Conservation (phyloP, 228 moss, liverwort and hornwort species). For the Sphagnum fallax region DNA sequence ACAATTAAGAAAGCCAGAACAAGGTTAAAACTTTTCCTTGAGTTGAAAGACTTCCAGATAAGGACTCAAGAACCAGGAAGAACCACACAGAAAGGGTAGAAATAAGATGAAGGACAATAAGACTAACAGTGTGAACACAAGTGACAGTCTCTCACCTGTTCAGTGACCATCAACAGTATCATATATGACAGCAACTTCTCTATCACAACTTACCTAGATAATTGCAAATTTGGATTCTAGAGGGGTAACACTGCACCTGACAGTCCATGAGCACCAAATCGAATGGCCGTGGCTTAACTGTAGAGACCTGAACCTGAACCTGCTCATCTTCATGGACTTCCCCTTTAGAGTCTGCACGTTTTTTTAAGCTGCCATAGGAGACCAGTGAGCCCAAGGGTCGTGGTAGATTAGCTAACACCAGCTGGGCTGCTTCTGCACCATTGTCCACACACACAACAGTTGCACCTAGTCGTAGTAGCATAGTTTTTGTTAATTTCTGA, state of each 20-base stretch:
- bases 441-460: constrained; percentile 46
- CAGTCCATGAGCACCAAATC: constrained; percentile 64
- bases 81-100: no score
- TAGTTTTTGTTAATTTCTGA: constrained; percentile 45
- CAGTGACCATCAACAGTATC: no score
- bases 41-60: no score
- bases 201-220: no score
- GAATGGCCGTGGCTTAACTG: constrained; percentile 24
- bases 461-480: constrained; percentile 32
- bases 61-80: no score
- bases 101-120: no score
- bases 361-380: background rate
- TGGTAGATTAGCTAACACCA: constrained; percentile 27
- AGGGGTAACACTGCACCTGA: constrained; percentile 20
- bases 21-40: no score
- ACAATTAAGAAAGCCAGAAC: no score
- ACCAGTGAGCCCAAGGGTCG: background rate
- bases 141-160: no score
- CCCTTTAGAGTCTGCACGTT: background rate
- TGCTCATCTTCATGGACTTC: constrained; percentile 23
- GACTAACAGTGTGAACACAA: no score
- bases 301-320: background rate
- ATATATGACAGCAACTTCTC: no score
- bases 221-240: no score
- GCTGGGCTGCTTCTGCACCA: constrained; percentile 34